These are phyloP conservation scores for Magnusiomyces magnusii DNA, from an alignment of 1,139 yeast genomes.

Conservation along the genomic window DNA sequence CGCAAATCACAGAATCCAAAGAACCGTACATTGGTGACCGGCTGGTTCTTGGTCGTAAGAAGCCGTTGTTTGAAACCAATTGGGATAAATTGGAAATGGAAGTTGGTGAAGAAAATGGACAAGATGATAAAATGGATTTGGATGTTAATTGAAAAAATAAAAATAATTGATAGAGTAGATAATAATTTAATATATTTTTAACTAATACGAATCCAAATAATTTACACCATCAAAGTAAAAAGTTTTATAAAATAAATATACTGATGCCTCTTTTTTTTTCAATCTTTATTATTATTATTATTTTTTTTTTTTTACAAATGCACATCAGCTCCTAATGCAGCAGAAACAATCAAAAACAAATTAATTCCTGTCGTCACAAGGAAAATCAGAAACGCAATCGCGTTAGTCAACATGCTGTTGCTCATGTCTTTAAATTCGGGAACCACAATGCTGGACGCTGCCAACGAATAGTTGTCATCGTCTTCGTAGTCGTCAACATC, in stretches of 20 bases:
- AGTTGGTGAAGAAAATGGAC: neutral
- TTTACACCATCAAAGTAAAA: no score
- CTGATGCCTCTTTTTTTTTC: no score
- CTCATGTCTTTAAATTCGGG: constrained; percentile 47
- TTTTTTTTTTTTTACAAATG: constrained; percentile 36
- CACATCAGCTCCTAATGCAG: constrained; percentile 63
- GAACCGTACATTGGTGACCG: constrained; percentile 14
- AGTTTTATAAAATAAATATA: no score
- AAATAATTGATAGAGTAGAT: no score
- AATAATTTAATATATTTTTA: no score
- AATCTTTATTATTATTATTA: no score
- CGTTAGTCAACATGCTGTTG: constrained; percentile 51
- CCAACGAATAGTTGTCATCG: neutral
- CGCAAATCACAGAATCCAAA: constrained; percentile 18
- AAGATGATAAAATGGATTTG: neutral
- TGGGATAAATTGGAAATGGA: constrained; percentile 1
- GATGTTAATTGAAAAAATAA: neutral
- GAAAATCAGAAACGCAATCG: constrained; percentile 60
- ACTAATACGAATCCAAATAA: no score
- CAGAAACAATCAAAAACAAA: constrained; percentile 58
- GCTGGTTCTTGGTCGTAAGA: constrained; percentile 12
- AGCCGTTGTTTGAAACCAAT: constrained; percentile 15
- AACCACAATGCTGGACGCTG: constrained; percentile 1
- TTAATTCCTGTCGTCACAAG: constrained; percentile 62
- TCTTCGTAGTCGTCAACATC: neutral